Conservation (phyloP, 768 basidiomycete species). For the Lentinula sp. region DNA sequence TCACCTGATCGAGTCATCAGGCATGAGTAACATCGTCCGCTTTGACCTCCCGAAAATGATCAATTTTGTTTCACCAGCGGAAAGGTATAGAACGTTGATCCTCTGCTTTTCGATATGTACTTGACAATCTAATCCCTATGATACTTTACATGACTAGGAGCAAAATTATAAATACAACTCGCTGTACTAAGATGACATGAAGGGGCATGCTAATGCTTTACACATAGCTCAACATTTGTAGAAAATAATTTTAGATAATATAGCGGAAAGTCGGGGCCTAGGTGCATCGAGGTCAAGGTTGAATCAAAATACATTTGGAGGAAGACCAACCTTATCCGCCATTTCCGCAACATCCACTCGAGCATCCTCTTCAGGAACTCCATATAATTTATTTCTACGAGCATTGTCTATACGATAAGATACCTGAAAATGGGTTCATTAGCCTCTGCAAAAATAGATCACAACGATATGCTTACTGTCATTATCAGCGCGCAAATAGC, state of each 20-base stretch:
- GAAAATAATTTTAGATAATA: constrained; percentile 12
- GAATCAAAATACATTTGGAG: constrained; percentile 14
- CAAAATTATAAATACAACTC: not conserved
- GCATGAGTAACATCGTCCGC: not conserved
- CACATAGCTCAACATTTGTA: too few species aligned
- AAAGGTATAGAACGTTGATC: too few species aligned
- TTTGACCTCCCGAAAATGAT: not conserved
- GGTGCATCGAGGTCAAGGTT: not conserved
- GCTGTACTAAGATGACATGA: not conserved
- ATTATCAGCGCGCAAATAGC: constrained; percentile 46
- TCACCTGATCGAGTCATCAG: constrained; percentile 2
- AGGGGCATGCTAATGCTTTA: not conserved
- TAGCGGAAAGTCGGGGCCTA: constrained; percentile 64
- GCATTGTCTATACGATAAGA: constrained; percentile 62
- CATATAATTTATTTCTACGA: constrained; percentile 45
- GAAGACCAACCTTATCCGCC: constrained; percentile 49
- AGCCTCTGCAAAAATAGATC: not conserved
- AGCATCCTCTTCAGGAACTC: constrained; percentile 37
- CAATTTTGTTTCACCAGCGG: too few species aligned
- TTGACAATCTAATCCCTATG: not conserved
- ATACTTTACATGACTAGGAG: not conserved
- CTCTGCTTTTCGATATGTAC: not conserved
- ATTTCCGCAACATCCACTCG: constrained; percentile 57
- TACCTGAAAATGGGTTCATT: constrained; percentile 26
- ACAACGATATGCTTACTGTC: constrained; percentile 27